Base-by-base conservation (phyloP, 208 protist species). In the Herpetomonas samuelpessoai region DNA sequence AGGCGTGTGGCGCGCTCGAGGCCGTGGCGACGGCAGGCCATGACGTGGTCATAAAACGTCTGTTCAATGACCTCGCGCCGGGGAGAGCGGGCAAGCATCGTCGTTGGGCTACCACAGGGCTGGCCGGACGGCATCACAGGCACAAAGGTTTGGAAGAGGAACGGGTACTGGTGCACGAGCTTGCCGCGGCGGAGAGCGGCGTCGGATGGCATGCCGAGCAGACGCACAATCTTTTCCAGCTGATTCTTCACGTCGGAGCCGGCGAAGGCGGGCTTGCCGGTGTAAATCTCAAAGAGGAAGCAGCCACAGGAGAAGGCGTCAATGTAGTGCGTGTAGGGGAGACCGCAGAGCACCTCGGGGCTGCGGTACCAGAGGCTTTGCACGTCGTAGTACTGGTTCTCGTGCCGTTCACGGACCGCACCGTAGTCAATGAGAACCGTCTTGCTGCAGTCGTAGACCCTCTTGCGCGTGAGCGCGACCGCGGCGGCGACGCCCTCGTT, bases 401-500 rank as follows among this genome's bases (percentile, higher is more conserved):
- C 96, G 70, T 97, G 74, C 39, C 96, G 91, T 51, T 93, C 96
- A 65, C 98, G 98, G 26, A 92, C 93, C 26, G 93, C 97, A 2
- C 98, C 98, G 76, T 99, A 99, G 82, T 99, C 98, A 68, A 99
- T 99, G 39, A 99, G 82, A 49, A 62, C 69, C 14, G 73, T 81
- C 22, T 44, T 55, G 7, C 47, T 30, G 56, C 41, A 81, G 28
- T 76, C 69, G 21, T 41, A 41, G 35, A 6, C 9, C 35, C 14
- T 41, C 35, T 14, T 41, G 9, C 35, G 50, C 50, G 46, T 53
- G 16, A 46, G 6, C 49, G 19, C 46, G 48, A 18, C 22, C 29
- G 10, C n/a, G 38, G 21, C 38, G 0, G 2, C 7, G 3, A 1
- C 18, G 21, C 18, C 9, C 54, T 48, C 30, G n/a, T 14, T 2